Percentiles rank a stretch among this genome's conserved stretches.
These are phyloP conservation scores for Beauveria scarabaeidicola DNA, from an alignment of 2,329 filamentous ascomycete species.

Conservation along the genomic window DNA sequence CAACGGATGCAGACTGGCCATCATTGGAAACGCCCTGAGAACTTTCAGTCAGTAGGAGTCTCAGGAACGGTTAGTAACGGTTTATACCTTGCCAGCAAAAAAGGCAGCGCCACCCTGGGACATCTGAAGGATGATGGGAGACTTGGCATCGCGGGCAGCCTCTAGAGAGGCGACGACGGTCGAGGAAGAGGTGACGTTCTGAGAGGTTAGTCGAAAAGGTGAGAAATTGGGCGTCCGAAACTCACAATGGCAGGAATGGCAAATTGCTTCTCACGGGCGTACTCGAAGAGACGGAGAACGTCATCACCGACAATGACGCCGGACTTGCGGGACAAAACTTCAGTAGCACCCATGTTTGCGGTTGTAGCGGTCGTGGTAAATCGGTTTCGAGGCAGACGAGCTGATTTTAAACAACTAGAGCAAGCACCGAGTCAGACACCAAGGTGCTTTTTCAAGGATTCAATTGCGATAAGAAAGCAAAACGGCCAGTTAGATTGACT, in stretches of 20 bases:
- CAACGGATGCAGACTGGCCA: conserved; percentile 80
- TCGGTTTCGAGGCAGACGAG: background rate
- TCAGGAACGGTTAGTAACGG: background rate
- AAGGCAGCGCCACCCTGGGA: conserved; percentile 90
- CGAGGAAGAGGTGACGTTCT: conserved; percentile 88
- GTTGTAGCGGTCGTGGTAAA: conserved; percentile 15
- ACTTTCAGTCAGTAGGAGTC: background rate
- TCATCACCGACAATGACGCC: conserved; percentile 48
- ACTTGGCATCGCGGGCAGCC: conserved; percentile 85
- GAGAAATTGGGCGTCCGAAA: conserved; percentile 11
- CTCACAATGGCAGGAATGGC: conserved; percentile 71
- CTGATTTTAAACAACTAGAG: conserved; percentile 1
- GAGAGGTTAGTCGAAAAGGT: background rate
- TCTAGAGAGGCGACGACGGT: conserved; percentile 72
- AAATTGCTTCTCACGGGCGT: conserved; percentile 79
- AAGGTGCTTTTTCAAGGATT: conserved; percentile 1
- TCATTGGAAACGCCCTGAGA: conserved; percentile 65
- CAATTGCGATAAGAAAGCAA: conserved; percentile 8
- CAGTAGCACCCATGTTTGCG: conserved; percentile 29
- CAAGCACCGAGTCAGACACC: background rate
- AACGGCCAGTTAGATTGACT: background rate
- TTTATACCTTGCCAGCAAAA: conserved; percentile 72
- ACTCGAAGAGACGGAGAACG: conserved; percentile 66
- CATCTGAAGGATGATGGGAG: conserved; percentile 86
- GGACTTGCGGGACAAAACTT: conserved; percentile 42